Evolutionary conservation across 2,329 filamentous ascomycete species (phyloP).

Genomic region (Cordyceps militaris): DNA sequence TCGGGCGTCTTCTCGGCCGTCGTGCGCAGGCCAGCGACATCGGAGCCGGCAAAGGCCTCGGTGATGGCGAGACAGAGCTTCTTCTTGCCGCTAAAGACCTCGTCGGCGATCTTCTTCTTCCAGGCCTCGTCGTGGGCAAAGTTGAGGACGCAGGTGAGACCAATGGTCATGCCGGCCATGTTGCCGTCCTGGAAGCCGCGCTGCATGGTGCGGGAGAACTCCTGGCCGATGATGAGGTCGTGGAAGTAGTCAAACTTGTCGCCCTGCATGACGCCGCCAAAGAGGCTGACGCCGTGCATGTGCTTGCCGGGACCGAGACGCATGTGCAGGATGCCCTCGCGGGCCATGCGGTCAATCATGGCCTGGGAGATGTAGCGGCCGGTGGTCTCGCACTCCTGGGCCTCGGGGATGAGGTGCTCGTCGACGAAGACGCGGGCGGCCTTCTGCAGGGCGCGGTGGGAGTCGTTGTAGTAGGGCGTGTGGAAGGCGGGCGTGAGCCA

Average conservation of each 20-base stretch:
- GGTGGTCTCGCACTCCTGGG: constrained; percentile 65
- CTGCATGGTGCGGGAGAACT: constrained; percentile 62
- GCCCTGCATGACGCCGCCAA: constrained; percentile 64
- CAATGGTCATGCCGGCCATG: constrained; percentile 80
- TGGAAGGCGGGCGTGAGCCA: constrained; percentile 75
- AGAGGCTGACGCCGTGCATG: constrained; percentile 60
- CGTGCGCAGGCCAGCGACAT: constrained; percentile 73
- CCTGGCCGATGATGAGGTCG: constrained; percentile 69
- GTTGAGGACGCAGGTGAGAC: constrained; percentile 71
- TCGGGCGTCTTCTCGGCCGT: constrained; percentile 71
- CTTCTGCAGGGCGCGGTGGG: constrained; percentile 60
- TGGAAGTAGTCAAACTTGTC: constrained; percentile 86
- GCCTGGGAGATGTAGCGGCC: constrained; percentile 65
- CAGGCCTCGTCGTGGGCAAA: constrained; percentile 63
- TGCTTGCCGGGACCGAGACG: constrained; percentile 77
- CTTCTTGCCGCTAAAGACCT: constrained; percentile 74
- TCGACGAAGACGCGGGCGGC: constrained; percentile 70
- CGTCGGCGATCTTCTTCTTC: constrained; percentile 59
- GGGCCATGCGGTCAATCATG: constrained; percentile 73
- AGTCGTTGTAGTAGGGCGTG: constrained; percentile 73
- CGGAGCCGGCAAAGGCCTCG: constrained; percentile 75
- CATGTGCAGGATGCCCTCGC: constrained; percentile 70
- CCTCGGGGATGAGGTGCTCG: constrained; percentile 63
- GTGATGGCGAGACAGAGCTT: constrained; percentile 85
- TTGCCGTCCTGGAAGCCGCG: constrained; percentile 82